Evolutionary conservation across 306 rosid species (phyloP), one percentile per base, ranked within the genome.

Genomic region (Senna tora): DNA sequence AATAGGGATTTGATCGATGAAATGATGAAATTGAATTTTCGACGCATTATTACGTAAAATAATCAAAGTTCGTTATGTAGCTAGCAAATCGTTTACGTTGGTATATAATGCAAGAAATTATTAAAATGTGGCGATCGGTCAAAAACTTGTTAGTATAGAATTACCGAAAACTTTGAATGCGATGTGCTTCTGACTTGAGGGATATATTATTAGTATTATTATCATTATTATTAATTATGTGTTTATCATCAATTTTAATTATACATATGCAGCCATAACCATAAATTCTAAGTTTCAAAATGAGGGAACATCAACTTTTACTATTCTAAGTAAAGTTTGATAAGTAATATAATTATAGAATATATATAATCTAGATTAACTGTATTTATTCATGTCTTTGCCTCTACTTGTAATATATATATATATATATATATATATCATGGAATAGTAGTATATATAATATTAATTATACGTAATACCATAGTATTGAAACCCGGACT

Each of bases 21-120:
- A 41, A 9, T 51, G 20, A 12, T 16, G 39, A 34, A 65, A 7
- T 81, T 71, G 81, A 76, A 81, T 76, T 71, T 76, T 81, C 81
- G 21, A 45, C 15, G 39, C 8, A 30, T 47, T 57, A 30, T 39
- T 57, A 30, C 42, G 15, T 57, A 0, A 5, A 4, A 25, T 4
- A 39, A 33, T 50, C 60, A 4, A 10, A 61, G 9, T 3, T 47
- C 34, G 25, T 36, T 61, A 72, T 10, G 10, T 2, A 0, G 43
- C 32, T 14, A 15, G 41, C 60, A 45, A 45, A 56, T 33, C 61
- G 39, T 67, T 42, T 22, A 34, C 34, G 54, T 13, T 34, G 0
- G 52, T 7, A 3, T 53, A 21, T 13, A 20, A 7, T 55, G 33
- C 19, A 72, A 28, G 52, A 45, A 61, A 74, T 15, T 38, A 32